These are phyloP conservation scores for Syzygium grande DNA, from an alignment of 345 rosid genomes.

Conservation along the genomic window DNA sequence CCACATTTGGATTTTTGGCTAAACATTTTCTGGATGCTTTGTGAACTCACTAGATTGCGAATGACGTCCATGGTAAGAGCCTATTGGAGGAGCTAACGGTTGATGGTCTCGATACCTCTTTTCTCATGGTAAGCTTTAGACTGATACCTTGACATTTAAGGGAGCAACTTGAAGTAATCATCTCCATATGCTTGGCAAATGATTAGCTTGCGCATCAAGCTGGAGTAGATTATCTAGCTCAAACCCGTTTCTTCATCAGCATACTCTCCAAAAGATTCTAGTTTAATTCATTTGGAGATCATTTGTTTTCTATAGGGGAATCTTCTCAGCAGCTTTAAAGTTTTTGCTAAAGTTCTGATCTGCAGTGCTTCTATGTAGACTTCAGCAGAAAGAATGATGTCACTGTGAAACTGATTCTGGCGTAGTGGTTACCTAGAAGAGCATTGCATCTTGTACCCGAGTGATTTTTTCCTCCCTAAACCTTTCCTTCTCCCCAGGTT, in stretches of 20 bases:
- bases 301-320: neutral
- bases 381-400: neutral
- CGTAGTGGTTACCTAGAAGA: neutral
- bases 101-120: constrained; percentile 32
- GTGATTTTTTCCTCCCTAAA: neutral
- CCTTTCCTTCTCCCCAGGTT: constrained; percentile 35
- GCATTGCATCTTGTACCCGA: neutral
- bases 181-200: neutral
- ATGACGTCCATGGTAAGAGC: constrained; percentile 22
- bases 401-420: neutral
- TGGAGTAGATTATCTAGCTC: neutral
- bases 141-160: neutral
- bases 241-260: neutral
- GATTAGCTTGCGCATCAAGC: neutral
- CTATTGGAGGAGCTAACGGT: constrained; percentile 23
- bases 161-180: neutral
- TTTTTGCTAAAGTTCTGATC: neutral
- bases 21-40: neutral
- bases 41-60: constrained; percentile 12
- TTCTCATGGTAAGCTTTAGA: constrained; percentile 17
- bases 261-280: neutral
- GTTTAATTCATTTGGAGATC: neutral
- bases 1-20: neutral
- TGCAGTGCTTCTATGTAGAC: neutral
- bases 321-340: neutral